Base-by-base conservation (phyloP, 108 stramenopile genomes). In the Nitzschia palea region DNA sequence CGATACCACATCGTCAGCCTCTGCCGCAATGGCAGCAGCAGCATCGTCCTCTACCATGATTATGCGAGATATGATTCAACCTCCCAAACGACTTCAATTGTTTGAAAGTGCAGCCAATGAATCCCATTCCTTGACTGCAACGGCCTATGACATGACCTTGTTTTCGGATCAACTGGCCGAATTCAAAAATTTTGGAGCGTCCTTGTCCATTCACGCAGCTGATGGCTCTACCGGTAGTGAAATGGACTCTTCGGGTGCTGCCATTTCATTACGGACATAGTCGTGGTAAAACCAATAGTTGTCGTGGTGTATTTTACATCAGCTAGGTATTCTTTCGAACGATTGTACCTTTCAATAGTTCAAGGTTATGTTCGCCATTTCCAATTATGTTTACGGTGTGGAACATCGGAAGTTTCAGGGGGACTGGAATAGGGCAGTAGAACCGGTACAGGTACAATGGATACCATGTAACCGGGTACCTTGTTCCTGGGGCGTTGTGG, bases 121-220 rank as follows among this genome's bases (percentile, higher is more conserved):
- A n/a, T 56, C 55, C 0, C 28, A 22, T 1, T 14, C 1, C 12
- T 14, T 15, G 34, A 14, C 27, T 15, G 14, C 9, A 8, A 44
- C 17, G 55, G 2, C 12, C 10, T 52, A 58, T 27, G 17, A 20
- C 25, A 61, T 70, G 37, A 56, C 55, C 18, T 40, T 72, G 14
- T 48, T 84, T 36, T 52, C 83, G 4, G 72, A 73, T 47, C 75
- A 84, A 65, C 55, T 84, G 47, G 70, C 74, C 1, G 83, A 80
- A 18, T 84, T 84, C 34, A 65, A 59, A 31, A 57, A 65, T 6
- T 84, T 84, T 74, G 83, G 79, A 10, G 79, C 71, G 8, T 75
- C 73, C 10, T 34, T 83, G 25, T 17, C 28, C 2, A n/a, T 3
- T 31, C 8, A 8, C 37, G 37, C 37, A 14, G 37, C 37, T 8